Percentiles rank a stretch among this genome's conserved stretches.
Evolutionary conservation across 371 early-diverging fungal species (phyloP).

Genomic region (Rhizomucor pusillus): DNA sequence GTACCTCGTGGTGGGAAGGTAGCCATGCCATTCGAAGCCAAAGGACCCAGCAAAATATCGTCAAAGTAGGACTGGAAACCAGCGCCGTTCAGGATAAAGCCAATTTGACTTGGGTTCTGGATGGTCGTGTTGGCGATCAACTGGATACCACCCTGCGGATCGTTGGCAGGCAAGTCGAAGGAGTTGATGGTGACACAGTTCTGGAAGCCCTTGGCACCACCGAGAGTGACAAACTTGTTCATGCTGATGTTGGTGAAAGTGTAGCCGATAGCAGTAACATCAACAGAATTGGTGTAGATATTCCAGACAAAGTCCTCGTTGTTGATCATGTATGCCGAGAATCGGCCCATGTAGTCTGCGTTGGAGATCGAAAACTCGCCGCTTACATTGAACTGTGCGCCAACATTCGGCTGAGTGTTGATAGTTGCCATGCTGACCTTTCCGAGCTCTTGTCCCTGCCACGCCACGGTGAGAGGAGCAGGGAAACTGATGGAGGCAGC

Average conservation of each 20-base stretch:
- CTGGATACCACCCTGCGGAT: constrained; percentile 55
- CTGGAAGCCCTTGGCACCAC: constrained; percentile 54
- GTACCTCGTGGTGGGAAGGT: constrained; percentile 30
- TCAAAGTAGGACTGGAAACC: constrained; percentile 37
- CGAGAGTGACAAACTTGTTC: constrained; percentile 52
- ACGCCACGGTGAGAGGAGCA: constrained; percentile 41
- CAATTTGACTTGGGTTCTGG: constrained; percentile 54
- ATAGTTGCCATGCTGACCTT: constrained; percentile 46
- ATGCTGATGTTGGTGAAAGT: constrained; percentile 54
- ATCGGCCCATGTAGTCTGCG: constrained; percentile 36
- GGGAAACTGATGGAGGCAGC: constrained; percentile 61
- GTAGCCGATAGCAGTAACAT: constrained; percentile 55
- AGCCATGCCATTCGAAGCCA: constrained; percentile 33
- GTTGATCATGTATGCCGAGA: constrained; percentile 55
- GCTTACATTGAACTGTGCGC: constrained; percentile 39
- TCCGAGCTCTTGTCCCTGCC: constrained; percentile 52
- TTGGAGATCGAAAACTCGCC: constrained; percentile 48
- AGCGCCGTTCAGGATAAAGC: constrained; percentile 43
- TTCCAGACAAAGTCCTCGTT: constrained; percentile 50
- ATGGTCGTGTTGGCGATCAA: constrained; percentile 48
- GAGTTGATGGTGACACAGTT: constrained; percentile 51
- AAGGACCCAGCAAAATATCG: constrained; percentile 29
- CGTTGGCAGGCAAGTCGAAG: constrained; percentile 58
- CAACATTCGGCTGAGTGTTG: constrained; percentile 31
- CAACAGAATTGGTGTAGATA: constrained; percentile 39